phyloP scores from a whole-genome alignment of 2,329 filamentous ascomycete genomes.

The Triangularia verruculosa region DNA sequence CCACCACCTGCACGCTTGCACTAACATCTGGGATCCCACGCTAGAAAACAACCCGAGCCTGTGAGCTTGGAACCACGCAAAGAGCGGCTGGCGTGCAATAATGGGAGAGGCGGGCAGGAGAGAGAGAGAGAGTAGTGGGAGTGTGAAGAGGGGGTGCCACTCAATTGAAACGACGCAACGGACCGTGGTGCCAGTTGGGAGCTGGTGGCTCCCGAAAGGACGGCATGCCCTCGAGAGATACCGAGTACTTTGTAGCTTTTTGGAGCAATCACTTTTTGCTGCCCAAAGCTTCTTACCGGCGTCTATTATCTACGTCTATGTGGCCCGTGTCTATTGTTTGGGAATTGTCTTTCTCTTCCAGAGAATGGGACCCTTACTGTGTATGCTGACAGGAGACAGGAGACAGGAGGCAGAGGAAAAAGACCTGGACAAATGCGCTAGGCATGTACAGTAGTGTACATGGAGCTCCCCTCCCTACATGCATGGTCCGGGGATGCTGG shows the following conservation, averaged over 20 bases:
- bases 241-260: neutral
- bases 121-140: neutral
- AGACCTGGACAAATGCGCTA: slow-evolving; percentile 11
- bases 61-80: slow-evolving; percentile 3
- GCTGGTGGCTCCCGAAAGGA: neutral
- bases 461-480: slow-evolving; percentile 7
- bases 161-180: slow-evolving; percentile 6
- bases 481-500: slow-evolving; percentile 1
- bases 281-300: slow-evolving; percentile 11
- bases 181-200: neutral
- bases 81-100: slow-evolving; percentile 16
- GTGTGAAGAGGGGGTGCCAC: neutral
- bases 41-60: slow-evolving; percentile 12
- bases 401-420: neutral
- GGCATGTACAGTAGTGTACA: neutral
- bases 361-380: neutral
- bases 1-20: neutral
- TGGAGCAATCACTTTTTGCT: slow-evolving; percentile 13
- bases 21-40: slow-evolving; percentile 12
- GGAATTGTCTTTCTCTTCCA: neutral
- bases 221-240: neutral
- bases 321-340: neutral
- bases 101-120: neutral
- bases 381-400: neutral
- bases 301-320: neutral